phyloP scores from a whole-genome alignment of 73 alveolate genomes.

The Paramecium octaurelia region DNA sequence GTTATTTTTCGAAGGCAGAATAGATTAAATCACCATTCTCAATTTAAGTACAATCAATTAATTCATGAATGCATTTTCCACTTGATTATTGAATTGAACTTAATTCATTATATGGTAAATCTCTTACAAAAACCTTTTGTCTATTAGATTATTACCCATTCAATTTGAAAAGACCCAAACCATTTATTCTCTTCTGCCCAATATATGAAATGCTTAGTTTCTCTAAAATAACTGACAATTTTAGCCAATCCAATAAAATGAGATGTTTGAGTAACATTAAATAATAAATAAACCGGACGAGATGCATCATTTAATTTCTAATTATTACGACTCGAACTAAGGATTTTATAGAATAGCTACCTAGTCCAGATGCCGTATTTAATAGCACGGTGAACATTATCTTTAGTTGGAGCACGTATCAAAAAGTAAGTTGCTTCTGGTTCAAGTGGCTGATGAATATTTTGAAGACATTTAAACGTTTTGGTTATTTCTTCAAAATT shows the following conservation, averaged over 20 bases:
- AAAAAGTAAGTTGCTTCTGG: slow-evolving; percentile 59
- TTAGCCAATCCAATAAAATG: slow-evolving; percentile 64
- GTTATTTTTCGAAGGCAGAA: neutral
- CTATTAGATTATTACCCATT: slow-evolving; percentile 56
- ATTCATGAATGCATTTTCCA: slow-evolving; percentile 59
- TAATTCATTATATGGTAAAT: slow-evolving; percentile 66
- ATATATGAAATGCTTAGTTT: slow-evolving; percentile 54
- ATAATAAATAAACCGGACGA: slow-evolving; percentile 65
- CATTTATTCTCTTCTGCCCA: slow-evolving; percentile 72
- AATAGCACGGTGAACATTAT: slow-evolving; percentile 58
- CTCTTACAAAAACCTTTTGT: slow-evolving; percentile 57
- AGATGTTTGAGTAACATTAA: slow-evolving; percentile 56
- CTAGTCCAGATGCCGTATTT: slow-evolving; percentile 68
- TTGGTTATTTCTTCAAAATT: slow-evolving; percentile 12
- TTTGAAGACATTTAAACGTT: neutral
- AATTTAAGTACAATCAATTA: slow-evolving; percentile 15
- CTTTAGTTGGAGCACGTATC: slow-evolving; percentile 65
- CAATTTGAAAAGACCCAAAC: slow-evolving; percentile 65
- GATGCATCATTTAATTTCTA: slow-evolving; percentile 61
- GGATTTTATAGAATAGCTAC: neutral
- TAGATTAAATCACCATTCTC: neutral
- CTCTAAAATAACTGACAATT: slow-evolving; percentile 62
- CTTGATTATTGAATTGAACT: neutral
- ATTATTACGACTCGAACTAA: slow-evolving; percentile 66
- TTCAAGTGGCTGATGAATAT: slow-evolving; percentile 29